phyloP scores from a whole-genome alignment of 352 stramenopile species.

The Pythium rishiriense region DNA sequence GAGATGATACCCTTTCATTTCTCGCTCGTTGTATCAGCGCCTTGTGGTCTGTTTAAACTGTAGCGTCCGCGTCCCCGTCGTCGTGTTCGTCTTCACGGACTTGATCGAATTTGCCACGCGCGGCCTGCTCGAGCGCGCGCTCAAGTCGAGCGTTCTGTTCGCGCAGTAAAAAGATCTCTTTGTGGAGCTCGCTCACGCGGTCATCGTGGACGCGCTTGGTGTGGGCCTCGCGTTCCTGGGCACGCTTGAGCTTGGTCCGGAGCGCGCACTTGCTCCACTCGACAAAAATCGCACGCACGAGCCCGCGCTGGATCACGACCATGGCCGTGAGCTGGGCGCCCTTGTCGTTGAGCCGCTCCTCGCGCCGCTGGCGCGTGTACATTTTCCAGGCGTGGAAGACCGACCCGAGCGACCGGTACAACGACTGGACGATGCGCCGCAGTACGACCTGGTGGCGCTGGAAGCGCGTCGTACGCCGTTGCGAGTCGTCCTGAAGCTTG shows the following conservation, averaged over 20 bases:
- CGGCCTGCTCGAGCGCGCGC: not conserved
- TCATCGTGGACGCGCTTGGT: conserved; percentile 35
- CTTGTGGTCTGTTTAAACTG: no score
- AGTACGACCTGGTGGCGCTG: conserved; percentile 47
- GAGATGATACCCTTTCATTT: no score
- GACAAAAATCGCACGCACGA: conserved; percentile 48
- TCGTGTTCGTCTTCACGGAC: not conserved
- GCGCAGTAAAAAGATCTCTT: conserved; percentile 42
- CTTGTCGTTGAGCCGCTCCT: conserved; percentile 50
- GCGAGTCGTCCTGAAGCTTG: conserved; percentile 42
- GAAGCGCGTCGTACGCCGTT: conserved; percentile 34
- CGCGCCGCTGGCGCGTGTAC: conserved; percentile 31
- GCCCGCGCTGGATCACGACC: conserved; percentile 51
- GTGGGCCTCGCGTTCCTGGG: conserved; percentile 18
- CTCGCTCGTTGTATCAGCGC: no score
- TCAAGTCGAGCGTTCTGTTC: conserved; percentile 36
- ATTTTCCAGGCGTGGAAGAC: conserved; percentile 63
- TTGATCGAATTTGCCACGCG: not conserved
- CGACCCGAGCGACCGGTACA: conserved; percentile 48
- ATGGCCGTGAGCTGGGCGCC: conserved; percentile 52
- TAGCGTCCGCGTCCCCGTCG: not conserved
- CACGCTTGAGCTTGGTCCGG: conserved; percentile 18
- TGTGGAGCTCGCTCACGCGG: conserved; percentile 33
- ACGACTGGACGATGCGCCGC: conserved; percentile 48
- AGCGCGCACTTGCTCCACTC: conserved; percentile 51